Base-by-base conservation (phyloP, 768 basidiomycete species). In the Scleroderma citrinum region DNA sequence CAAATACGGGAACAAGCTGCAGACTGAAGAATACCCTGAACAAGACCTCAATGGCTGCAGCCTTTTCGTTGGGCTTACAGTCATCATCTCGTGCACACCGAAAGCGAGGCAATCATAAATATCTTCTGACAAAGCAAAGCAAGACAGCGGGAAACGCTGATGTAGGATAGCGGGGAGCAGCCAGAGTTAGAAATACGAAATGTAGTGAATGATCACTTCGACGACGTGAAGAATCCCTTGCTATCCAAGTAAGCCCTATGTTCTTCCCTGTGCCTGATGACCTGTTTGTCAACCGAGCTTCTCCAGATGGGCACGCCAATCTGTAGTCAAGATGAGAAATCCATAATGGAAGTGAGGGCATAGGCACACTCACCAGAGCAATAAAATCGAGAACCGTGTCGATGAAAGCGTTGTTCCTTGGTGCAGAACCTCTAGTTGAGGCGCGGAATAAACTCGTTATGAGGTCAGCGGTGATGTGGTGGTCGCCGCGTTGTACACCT, bases 401-500 rank as follows among this genome's bases (percentile, higher is more conserved):
- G 38, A 80, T 38, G n/a, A 88, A 54, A 49, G 71, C 61, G 60
- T 78, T 83, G 52, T 80, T 80, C 11, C 75, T 68, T 2, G 83
- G 82, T 0, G 81, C 70, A 24, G 77, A 68, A 0, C 86, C 89
- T 17, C 82, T 73, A 0, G 85, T 82, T 7, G 77, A 80, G 6
- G 82, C 75, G 19, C 85, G 74, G 63, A 94, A 85, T 17, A 92
- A 52, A 44, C 73, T 67, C 3, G 82, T 81, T 30, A 84, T 76
- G 24, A 89, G 66, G 57, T 92, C 85, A 20, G 76, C 79, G 0
- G 85, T 81, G 49, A 92, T 91, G 52, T 93, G 87, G 47, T 77
- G 81, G 5, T 87, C 69, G 21, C 83, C 84, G 19, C 71, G 76
- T 56, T 81, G 73, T 11, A 94, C 75, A 21, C 90, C 90, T 84